Evolutionary conservation across 1,284 basidiomycete species (phyloP), one percentile per base, ranked within the genome.

Genomic region (Nidula niveotomentosa): DNA sequence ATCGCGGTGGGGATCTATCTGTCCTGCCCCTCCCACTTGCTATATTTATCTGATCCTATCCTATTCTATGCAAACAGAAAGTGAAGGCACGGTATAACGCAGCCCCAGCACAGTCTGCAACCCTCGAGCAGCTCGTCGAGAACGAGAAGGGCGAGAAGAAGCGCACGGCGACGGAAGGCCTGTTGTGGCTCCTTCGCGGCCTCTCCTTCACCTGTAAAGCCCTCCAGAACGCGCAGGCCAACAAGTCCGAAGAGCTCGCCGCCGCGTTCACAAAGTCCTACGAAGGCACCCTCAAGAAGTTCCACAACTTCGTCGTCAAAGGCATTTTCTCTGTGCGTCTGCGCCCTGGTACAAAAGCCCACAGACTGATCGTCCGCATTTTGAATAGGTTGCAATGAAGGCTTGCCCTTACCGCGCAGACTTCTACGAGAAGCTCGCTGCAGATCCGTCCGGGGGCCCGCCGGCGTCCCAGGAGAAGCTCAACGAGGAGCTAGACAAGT

Each of bases 351-450:
- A 10, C 12, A 23, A 10, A 10, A 15, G 3, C 13, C 18, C 10
- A 10, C 12, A n/a, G 10, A 3, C 30, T 48, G n/a, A 55, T 6
- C 34, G 49, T 18, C 18, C 51, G 33, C 50, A 48, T 48, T 44
- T n/a, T 48, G 8, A 48, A 48, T 66, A 95, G 92, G 83, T 96
- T 48, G 96, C 96, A 5, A 94, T 99, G 93, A 97, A 91, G 67
- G 94, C 96, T 0, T 98, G 95, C 76, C 96, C 96, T 0, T 93
- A 93, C 74, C 91, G 96, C 56, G 84, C 80, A 13, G 88, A 88
- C 62, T 96, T 99, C 74, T 98, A 95, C 73, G 77, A 79, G 48
- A 98, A 97, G 72, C 84, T 99, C 48, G 92, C 92, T 17, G 78
- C 85, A 5, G 88, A 90, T 60, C 82, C 85, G 33, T 71, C 70